These are phyloP conservation scores for Tremella fuciformis DNA, from an alignment of 768 basidiomycete species.

Conservation along the genomic window DNA sequence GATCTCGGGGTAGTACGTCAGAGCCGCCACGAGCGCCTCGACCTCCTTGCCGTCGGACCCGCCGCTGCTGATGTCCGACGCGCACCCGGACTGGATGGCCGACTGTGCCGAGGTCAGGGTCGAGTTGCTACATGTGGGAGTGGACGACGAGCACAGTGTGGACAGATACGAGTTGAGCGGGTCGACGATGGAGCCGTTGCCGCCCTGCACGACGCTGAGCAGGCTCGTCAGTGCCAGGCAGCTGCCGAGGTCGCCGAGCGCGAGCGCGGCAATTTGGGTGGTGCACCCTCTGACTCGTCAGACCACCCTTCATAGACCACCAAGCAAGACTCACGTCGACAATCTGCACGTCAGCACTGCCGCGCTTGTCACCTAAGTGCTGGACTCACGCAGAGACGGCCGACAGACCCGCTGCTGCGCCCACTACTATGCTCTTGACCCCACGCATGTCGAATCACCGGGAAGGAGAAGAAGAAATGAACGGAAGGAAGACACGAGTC, in stretches of 20 bases:
- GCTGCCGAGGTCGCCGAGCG: conserved; percentile 36
- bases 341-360: too few relatives aligned
- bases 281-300: conserved; percentile 20
- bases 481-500: too few relatives aligned
- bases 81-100: conserved; percentile 33
- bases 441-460: too few relatives aligned
- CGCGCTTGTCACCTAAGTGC: too few relatives aligned
- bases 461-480: too few relatives aligned
- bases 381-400: too few relatives aligned
- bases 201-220: conserved; percentile 28
- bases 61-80: conserved; percentile 34
- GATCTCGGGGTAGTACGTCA: conserved; percentile 40
- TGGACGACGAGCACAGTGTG: conserved; percentile 38
- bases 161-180: conserved; percentile 43
- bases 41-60: conserved; percentile 32
- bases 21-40: conserved; percentile 27
- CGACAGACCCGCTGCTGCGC: too few relatives aligned
- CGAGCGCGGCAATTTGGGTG: conserved; percentile 28
- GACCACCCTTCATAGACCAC: too few relatives aligned
- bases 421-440: too few relatives aligned
- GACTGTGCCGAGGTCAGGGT: conserved; percentile 35
- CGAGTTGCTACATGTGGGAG: conserved; percentile 36
- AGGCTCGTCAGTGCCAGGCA: conserved; percentile 41
- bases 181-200: conserved; percentile 37
- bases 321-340: too few relatives aligned